Conservation (phyloP, 495 filamentous ascomycete genomes). For the Penicillium malachiteum region DNA sequence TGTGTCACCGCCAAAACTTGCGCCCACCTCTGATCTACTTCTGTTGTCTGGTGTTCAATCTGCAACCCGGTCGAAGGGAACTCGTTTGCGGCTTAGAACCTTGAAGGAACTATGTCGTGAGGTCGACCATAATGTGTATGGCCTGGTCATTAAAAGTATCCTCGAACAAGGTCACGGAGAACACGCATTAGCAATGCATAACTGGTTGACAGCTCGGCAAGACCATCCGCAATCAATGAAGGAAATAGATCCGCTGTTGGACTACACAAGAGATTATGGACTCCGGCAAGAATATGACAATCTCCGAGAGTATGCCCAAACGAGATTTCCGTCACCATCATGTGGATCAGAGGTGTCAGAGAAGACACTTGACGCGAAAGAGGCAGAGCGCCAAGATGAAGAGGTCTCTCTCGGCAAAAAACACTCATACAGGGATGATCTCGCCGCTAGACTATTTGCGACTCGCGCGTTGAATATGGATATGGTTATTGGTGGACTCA, state of each 20-base stretch:
- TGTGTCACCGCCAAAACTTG: constrained; percentile 7
- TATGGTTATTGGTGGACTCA: constrained; percentile 60
- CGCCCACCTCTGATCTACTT: background rate
- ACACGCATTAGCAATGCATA: constrained; percentile 61
- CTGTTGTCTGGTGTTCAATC: background rate
- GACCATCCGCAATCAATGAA: constrained; percentile 48
- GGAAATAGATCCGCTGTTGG: constrained; percentile 42
- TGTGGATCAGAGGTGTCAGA: background rate
- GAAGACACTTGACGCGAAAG: background rate
- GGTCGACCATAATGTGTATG: constrained; percentile 55
- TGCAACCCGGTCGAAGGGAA: background rate
- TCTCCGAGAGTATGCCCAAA: background rate
- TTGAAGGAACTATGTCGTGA: constrained; percentile 51
- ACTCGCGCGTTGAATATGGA: constrained; percentile 66
- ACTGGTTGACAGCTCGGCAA: constrained; percentile 41
- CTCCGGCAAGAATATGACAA: constrained; percentile 14
- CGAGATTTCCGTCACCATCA: background rate
- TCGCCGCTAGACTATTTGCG: constrained; percentile 71
- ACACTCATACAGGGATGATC: constrained; percentile 45
- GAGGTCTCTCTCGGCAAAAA: background rate
- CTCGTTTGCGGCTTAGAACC: constrained; percentile 20
- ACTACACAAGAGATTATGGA: constrained; percentile 38
- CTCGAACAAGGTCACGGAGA: constrained; percentile 46
- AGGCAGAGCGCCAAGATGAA: constrained; percentile 1
- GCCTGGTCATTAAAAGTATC: constrained; percentile 56